Conservation (phyloP, 2,329 filamentous ascomycete species). For the Nannizziopsis barbatae region DNA sequence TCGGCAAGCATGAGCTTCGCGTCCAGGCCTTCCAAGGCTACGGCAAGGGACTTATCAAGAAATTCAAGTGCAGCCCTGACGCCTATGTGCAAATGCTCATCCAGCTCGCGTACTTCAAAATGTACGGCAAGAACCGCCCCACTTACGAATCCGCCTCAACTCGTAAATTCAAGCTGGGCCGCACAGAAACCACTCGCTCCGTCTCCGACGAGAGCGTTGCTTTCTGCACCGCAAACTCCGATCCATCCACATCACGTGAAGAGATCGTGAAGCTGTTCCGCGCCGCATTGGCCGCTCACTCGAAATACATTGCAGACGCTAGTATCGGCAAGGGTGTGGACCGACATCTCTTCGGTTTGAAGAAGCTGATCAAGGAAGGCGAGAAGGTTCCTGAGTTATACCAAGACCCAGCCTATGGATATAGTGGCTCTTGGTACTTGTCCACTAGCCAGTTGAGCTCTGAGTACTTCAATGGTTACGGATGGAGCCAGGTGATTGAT, state of each 20-base stretch:
- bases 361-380: constrained; percentile 71
- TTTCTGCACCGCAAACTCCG: constrained; percentile 79
- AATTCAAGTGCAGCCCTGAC: constrained; percentile 96
- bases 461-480: constrained; percentile 98
- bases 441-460: constrained; percentile 81
- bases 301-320: constrained; percentile 82
- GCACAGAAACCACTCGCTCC: constrained; percentile 87
- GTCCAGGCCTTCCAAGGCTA: constrained; percentile 96
- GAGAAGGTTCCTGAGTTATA: constrained; percentile 75
- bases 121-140: constrained; percentile 95
- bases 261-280: constrained; percentile 65
- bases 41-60: constrained; percentile 97
- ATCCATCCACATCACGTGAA: constrained; percentile 52
- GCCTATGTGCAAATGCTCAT: constrained; percentile 98
- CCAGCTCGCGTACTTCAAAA: constrained; percentile 95
- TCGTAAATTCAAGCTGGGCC: constrained; percentile 87
- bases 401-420: constrained; percentile 72
- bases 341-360: constrained; percentile 91
- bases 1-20: constrained; percentile 76
- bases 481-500: constrained; percentile 96
- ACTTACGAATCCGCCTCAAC: constrained; percentile 96
- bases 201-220: constrained; percentile 85
- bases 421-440: constrained; percentile 81
- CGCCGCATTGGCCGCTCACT: constrained; percentile 66
- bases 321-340: constrained; percentile 90